Base-by-base conservation (phyloP, 495 filamentous ascomycete species). In the Platismatia glauca region DNA sequence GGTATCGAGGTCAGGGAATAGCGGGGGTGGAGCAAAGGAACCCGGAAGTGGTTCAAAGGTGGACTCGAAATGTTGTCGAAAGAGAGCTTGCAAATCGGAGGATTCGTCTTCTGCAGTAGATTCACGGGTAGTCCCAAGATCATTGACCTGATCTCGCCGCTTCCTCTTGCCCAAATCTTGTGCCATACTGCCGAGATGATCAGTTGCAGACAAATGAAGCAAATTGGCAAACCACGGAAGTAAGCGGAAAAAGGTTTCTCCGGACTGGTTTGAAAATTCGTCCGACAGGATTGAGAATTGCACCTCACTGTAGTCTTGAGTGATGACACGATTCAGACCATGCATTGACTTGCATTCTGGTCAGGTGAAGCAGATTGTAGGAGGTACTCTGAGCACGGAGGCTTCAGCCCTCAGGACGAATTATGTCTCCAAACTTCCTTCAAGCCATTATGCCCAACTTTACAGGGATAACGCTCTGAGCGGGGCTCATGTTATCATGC, bases 291-390 rank as follows among this genome's bases (percentile, higher is more conserved):
- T 5, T 3, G 15, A 15, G 8, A 11, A 24, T 29, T 24, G 33
- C 2, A 61, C 46, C 15, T 55, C 24, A 33, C 34, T 53, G 38
- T 34, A 41, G 24, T 43, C 4, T 20, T 24, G 18, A 35, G 79
- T 71, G 62, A 98, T 98, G 94, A 97, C 95, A 5, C 82, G 85
- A 70, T 98, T 97, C 73, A 81, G 94, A 18, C 95, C 94, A 20
- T 98, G 94, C 72, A 97, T 98, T 73, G 94, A 98, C 75, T 82
- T 98, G 34, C 94, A 98, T 76, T 86, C 91, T 12, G 95, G 95
- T 9, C 83, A 89, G 72, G 94, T 98, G 35, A 98, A 98, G 77
- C 94, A 98, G 75, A 98, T 98, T 68, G 92, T 98, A 43, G 94
- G 94, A 58, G 92, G 92, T 50, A 97, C 94, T 1, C 81, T 97